Conservation (phyloP, 768 basidiomycete species). For the Tricholoma sp. region DNA sequence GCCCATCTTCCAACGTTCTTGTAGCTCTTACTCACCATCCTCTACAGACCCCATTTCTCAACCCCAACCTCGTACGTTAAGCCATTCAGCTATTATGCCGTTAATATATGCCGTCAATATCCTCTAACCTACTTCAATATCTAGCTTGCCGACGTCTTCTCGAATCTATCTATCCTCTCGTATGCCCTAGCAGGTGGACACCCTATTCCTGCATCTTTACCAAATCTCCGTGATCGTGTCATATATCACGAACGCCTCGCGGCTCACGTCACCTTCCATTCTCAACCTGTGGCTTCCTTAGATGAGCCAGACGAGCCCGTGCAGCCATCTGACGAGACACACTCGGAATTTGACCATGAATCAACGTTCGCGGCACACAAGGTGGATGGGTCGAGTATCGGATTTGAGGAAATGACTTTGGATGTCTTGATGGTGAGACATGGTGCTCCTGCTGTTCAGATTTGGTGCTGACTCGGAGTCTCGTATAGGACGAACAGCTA, state of each 20-base stretch:
- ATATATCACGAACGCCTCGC: constrained; percentile 36
- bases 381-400: constrained; percentile 36
- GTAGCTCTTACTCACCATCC: neutral
- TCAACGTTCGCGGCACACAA: constrained; percentile 22
- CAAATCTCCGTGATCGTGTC: constrained; percentile 36
- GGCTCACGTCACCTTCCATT: constrained; percentile 10
- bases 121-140: neutral
- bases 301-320: neutral
- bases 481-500: constrained; percentile 33
- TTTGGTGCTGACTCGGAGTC: neutral
- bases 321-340: constrained; percentile 9
- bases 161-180: constrained; percentile 34
- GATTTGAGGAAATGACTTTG: constrained; percentile 35
- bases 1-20: neutral
- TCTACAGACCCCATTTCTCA: constrained; percentile 37
- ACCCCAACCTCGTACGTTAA: constrained; percentile 36
- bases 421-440: constrained; percentile 30
- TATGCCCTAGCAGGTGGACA: constrained; percentile 29
- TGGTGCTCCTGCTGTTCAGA: neutral
- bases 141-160: constrained; percentile 40
- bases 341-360: constrained; percentile 10
- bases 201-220: constrained; percentile 33
- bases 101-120: neutral
- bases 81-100: neutral
- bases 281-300: neutral